Base-by-base conservation (phyloP, 1,284 basidiomycete genomes). In the Cutaneotrichosporon arboriforme region DNA sequence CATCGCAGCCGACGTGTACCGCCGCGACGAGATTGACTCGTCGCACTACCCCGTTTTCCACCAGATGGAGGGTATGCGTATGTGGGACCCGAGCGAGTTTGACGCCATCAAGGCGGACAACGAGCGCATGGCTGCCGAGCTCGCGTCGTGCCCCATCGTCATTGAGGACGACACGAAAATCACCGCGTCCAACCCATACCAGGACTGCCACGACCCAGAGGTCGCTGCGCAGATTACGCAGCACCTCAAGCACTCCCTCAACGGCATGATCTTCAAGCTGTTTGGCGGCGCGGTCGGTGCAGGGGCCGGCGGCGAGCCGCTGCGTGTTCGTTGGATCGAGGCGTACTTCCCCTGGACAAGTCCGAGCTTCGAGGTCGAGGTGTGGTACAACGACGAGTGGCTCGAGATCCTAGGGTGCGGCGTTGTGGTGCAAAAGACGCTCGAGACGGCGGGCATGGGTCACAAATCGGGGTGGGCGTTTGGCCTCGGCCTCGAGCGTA, bases 41-140 rank as follows among this genome's bases (percentile, higher is more conserved):
- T 89, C 87, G 10, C 96, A 99, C 74, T 97, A 97, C 74, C 96
- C 96, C 17, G 88, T 97, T 41, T 99, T 99, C 73, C 96, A 99
- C 76, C 96, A 99, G 76, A 91, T 97, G 78, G 96, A 99, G 74
- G 96, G 94, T 31, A 91, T 93, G 18, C 80, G 84, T 40, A 84
- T 97, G 46, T 92, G 50, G 78, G 87, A 80, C 52, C 54, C 63
- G 15, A 67, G 73, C 15, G 68, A 68, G 20, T 71, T 79, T 47
- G 36, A 15, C 36, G 13, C 17, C 10, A 38, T 51, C 44, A 46
- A 40, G 35, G 57, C 42, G 41, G 53, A 54, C 15, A 80, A 90
- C 62, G 81, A 76, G 35, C 76, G 77, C 38, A 80, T 97, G 21
- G 78, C 80, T 37, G 73, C 75, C 2, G 74, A 83, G 54, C 80